A percentile compares a stretch with the other conserved stretches of the same genome.
Evolutionary conservation across 805 yeast species (phyloP).

Genomic region (Sugiyamaella chiloensis): DNA sequence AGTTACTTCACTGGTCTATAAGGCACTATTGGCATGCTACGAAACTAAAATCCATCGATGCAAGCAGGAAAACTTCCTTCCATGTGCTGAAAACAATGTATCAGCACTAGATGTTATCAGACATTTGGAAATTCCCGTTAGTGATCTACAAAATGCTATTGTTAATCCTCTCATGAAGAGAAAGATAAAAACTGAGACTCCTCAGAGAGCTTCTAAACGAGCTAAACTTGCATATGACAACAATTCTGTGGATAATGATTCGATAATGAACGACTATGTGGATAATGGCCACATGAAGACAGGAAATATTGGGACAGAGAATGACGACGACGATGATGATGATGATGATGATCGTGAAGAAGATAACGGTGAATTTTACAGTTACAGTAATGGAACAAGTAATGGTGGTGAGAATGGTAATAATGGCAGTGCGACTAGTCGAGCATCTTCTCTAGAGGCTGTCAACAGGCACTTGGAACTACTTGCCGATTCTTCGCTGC

Average conservation of each 20-base stretch:
- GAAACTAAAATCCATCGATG: conserved; percentile 48
- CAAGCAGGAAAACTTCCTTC: conserved; percentile 19
- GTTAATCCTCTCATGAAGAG: conserved; percentile 13
- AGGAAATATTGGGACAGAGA: conserved; percentile 33
- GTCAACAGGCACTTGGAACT: conserved; percentile 67
- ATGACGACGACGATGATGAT: conserved; percentile 24
- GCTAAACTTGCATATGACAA: conserved; percentile 3
- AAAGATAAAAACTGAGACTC: conserved; percentile 1
- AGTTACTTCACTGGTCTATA: conserved; percentile 62
- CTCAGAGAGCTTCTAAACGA: background rate
- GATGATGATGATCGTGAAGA: conserved; percentile 19
- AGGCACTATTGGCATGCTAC: conserved; percentile 50
- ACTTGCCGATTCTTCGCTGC: conserved; percentile 51
- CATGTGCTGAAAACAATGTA: conserved; percentile 24
- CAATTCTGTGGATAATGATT: background rate
- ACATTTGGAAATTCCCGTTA: conserved; percentile 18
- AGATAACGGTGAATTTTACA: conserved; percentile 10
- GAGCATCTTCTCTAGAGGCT: background rate
- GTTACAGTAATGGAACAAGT: conserved; percentile 5
- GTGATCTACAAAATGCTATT: conserved; percentile 21
- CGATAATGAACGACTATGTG: background rate
- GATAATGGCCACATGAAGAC: conserved; percentile 37
- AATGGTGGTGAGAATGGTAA: background rate
- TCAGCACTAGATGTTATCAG: conserved; percentile 36
- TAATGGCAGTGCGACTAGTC: background rate